phyloP scores from a whole-genome alignment of 2,329 filamentous ascomycete species.

The Trichoderma cornu-damae region DNA sequence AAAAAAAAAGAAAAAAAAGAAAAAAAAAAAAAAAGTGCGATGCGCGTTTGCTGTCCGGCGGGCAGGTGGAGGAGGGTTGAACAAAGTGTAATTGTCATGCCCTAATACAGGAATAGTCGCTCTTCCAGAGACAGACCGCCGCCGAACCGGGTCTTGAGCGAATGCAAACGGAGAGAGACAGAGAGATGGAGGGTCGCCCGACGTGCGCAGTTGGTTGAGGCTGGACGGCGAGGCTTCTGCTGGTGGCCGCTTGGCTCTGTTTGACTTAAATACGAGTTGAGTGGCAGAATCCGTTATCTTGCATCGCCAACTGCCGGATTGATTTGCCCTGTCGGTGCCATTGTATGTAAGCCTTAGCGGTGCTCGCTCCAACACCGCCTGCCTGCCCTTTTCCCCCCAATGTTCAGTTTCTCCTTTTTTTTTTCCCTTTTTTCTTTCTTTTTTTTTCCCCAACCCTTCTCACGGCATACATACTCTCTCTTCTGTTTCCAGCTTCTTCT shows the following conservation, averaged over 20 bases:
- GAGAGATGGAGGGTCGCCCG: constrained; percentile 13
- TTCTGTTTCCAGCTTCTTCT: background rate
- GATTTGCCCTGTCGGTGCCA: too few relatives aligned
- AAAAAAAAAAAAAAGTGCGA: constrained; percentile 11
- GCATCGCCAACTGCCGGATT: background rate
- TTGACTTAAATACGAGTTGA: background rate
- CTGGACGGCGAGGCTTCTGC: background rate
- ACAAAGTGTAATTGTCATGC: constrained; percentile 12
- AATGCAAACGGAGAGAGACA: background rate
- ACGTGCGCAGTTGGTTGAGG: constrained; percentile 8
- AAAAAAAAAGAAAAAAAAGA: background rate
- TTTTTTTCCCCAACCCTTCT: too few relatives aligned
- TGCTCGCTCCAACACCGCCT: background rate
- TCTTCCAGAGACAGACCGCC: constrained; percentile 17
- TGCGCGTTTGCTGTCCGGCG: constrained; percentile 15
- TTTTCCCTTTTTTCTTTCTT: background rate
- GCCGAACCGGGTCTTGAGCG: background rate
- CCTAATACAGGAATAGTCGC: constrained; percentile 16
- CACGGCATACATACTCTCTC: too few relatives aligned
- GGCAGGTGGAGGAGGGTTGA: constrained; percentile 16
- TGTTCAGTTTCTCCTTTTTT: background rate
- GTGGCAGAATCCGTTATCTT: background rate
- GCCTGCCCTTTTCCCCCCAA: background rate
- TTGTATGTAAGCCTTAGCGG: too few relatives aligned
- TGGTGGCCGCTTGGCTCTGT: constrained; percentile 1